A percentile compares a stretch with the other conserved stretches of the same genome.
phyloP scores from a whole-genome alignment of 2,329 filamentous ascomycete genomes.

The Cladosporium sp. region DNA sequence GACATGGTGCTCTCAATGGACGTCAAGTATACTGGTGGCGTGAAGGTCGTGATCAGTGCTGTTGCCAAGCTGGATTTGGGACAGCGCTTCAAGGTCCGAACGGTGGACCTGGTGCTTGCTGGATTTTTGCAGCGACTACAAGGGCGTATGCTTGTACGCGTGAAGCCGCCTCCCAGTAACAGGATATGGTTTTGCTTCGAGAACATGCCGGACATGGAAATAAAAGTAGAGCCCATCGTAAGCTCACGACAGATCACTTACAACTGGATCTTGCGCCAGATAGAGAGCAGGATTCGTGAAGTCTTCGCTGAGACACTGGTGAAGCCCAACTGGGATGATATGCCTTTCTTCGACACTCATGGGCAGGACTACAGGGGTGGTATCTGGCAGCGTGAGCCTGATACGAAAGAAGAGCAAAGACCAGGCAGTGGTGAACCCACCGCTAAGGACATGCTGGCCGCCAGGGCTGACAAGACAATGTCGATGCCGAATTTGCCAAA shows the following conservation, averaged over 20 bases:
- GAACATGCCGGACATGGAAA: conserved; percentile 87
- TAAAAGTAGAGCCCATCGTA: conserved; percentile 93
- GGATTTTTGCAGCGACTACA: conserved; percentile 80
- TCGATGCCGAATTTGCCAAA: conserved; percentile 23
- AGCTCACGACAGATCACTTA: conserved; percentile 95
- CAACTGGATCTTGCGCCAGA: conserved; percentile 82
- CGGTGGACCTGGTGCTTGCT: conserved; percentile 84
- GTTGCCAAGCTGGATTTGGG: conserved; percentile 90
- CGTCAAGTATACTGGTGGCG: conserved; percentile 82
- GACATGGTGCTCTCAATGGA: conserved; percentile 86
- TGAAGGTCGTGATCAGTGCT: conserved; percentile 85
- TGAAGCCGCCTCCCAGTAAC: conserved; percentile 95
- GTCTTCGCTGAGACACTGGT: conserved; percentile 91
- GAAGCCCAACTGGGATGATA: conserved; percentile 91
- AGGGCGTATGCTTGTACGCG: conserved; percentile 76
- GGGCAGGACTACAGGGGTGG: conserved; percentile 78
- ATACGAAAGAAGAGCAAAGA: conserved; percentile 14
- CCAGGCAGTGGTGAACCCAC: background rate
- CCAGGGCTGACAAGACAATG: conserved; percentile 22
- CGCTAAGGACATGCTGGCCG: conserved; percentile 12
- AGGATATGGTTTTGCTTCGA: conserved; percentile 95
- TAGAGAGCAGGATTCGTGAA: conserved; percentile 92
- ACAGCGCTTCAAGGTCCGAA: conserved; percentile 78
- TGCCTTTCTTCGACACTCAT: conserved; percentile 81
- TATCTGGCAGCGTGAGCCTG: conserved; percentile 61